These are phyloP conservation scores for Naganishia kalamii DNA, from an alignment of 768 basidiomycete species.

Conservation along the genomic window DNA sequence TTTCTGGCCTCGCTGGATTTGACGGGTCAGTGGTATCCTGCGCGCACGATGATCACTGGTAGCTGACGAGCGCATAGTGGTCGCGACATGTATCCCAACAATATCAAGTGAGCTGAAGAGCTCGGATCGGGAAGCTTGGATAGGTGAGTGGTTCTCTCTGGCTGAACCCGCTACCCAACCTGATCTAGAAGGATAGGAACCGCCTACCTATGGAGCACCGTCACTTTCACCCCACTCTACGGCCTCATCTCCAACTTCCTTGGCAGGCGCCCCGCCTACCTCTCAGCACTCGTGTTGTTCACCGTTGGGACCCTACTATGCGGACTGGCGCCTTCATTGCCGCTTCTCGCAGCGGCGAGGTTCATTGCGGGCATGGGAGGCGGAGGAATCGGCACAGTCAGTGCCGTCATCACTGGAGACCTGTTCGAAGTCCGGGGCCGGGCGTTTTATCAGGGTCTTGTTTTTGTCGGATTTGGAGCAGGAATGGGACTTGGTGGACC, in stretches of 20 bases:
- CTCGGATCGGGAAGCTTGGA: slow-evolving; percentile 7
- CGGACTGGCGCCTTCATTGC: slow-evolving; percentile 79
- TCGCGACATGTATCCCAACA: slow-evolving; percentile 4
- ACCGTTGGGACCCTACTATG: slow-evolving; percentile 79
- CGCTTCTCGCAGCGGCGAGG: slow-evolving; percentile 61
- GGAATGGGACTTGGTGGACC: slow-evolving; percentile 25
- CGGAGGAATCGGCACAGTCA: slow-evolving; percentile 25
- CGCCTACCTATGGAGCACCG: slow-evolving; percentile 24
- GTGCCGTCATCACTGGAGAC: slow-evolving; percentile 22
- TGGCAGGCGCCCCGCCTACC: slow-evolving; percentile 73
- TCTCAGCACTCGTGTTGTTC: slow-evolving; percentile 74
- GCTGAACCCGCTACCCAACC: not conserved
- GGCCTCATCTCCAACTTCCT: slow-evolving; percentile 45
- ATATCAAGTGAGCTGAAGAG: slow-evolving; percentile 7
- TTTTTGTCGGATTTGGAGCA: slow-evolving; percentile 21
- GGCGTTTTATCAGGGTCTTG: slow-evolving; percentile 50
- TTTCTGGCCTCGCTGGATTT: slow-evolving; percentile 5
- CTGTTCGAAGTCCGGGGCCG: slow-evolving; percentile 45
- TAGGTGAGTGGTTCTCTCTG: not conserved
- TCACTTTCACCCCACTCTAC: slow-evolving; percentile 60
- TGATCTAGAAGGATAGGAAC: slow-evolving; percentile 10
- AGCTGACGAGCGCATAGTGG: not conserved
- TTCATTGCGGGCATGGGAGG: slow-evolving; percentile 27
- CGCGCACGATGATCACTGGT: no score
- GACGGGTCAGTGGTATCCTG: not conserved